Evolutionary conservation across 2,329 filamentous ascomycete genomes (phyloP), one percentile per base, ranked within the genome.

Genomic region (Alternaria panax): DNA sequence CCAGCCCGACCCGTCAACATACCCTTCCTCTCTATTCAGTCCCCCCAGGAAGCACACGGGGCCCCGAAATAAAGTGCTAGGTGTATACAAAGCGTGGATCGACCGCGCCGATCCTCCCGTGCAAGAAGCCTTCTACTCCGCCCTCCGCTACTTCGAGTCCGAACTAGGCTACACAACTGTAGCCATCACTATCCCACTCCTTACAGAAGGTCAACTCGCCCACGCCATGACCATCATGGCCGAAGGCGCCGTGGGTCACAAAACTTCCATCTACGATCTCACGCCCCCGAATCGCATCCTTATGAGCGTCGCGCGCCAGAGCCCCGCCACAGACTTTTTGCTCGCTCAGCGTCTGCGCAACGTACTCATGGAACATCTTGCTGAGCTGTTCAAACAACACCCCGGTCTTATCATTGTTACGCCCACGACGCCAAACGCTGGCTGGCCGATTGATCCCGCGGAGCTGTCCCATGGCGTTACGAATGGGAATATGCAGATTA

Each of bases 371-470:
- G 83, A 86, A 34, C 92, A 96, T 77, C 82, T 96, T 11, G 86
- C 91, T 0, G 83, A 85, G 67, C 80, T 96, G 1, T 97, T 88
- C 80, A 80, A 86, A 66, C 79, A 84, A 56, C 79, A 96, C 71
- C 91, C 92, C 0, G 91, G 90, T 24, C 80, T 97, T 60, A 80
- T 97, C 32, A 87, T 97, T 60, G 80, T 96, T 41, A 90, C 90
- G 2, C 93, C 93, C 0, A 93, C 92, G 1, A 87, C 87, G 4
- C 91, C 93, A 0, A 85, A 90, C 59, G 83, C 87, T 0, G 93
- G 93, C 11, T 96, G 91, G 90, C 86, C 86, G 41, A 87, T 89
- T 11, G 88, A 91, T 40, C 81, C 88, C 16, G 80, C 80, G n/a
- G 88, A 93, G 70, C 74, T 88, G 5, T 66, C 73, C 7, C 79